Base-by-base conservation (phyloP, 2,329 filamentous ascomycete species). In the Aspergillus sojae region DNA sequence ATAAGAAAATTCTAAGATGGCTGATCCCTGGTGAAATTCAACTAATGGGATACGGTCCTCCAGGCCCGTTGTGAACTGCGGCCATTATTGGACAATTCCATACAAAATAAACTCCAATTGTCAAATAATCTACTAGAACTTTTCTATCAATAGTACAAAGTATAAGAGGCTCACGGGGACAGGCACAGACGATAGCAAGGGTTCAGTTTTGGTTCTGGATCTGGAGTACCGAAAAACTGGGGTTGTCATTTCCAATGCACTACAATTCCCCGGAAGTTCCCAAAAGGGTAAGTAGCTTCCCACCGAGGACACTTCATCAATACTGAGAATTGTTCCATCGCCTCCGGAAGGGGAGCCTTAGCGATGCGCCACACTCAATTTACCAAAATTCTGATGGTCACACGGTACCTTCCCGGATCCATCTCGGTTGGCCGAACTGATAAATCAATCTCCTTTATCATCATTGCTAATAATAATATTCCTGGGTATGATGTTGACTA, bases 351-450 rank as follows among this genome's bases (percentile, higher is more conserved):
- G 63, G 41, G 41, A 57, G 58, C 14, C 3, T n/a, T 58, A 45
- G 41, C 16, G 58, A 41, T 23, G 43, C 36, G 59, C 41, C 30
- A 57, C 55, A 26, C 28, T 67, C 28, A 4, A 59, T 10, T 34
- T 32, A 16, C 12, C 19, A 62, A 63, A 64, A 62, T 23, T 62
- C 54, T 55, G 63, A 57, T 43, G 61, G 64, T 67, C 64, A 65
- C 64, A 67, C 54, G 62, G 60, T 28, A 46, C 58, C 58, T 26
- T 59, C 45, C 57, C 41, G 54, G 61, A 64, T 61, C 57, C 32
- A 36, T 30, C 26, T 52, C 26, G 26, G 26, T n/a, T 32, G 46
- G 46, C 46, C 14, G 14, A 32, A n/a, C 26, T 19, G 28, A 50
- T 50, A 26, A 50, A 41, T 41, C 39, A 41, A n/a, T n/a, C 39